phyloP scores from a whole-genome alignment of 108 stramenopile genomes.

The Cyclotella baltica region DNA sequence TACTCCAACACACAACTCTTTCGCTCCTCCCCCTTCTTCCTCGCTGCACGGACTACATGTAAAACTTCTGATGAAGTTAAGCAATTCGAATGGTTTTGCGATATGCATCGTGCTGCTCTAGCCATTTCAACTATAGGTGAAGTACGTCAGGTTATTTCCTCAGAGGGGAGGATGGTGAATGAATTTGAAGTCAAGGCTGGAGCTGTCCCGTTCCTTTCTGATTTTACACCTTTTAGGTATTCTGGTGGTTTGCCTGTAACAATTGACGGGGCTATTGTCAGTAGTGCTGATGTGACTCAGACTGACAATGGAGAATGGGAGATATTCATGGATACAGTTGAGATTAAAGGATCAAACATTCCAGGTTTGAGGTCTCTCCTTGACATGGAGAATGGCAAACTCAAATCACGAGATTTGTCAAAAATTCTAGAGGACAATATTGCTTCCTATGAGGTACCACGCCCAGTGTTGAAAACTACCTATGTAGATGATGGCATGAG shows the following conservation, averaged over 20 bases:
- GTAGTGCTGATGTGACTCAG: constrained; percentile 69
- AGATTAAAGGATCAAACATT: constrained; percentile 86
- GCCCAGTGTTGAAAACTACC: constrained; percentile 70
- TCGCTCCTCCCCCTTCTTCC: constrained; percentile 88
- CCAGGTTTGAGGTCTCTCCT: constrained; percentile 69
- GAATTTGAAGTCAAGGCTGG: constrained; percentile 90
- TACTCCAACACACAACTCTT: constrained; percentile 83
- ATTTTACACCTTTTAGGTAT: constrained; percentile 67
- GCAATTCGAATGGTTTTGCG: constrained; percentile 91
- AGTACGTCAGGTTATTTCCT: constrained; percentile 78
- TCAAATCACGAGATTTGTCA: constrained; percentile 69
- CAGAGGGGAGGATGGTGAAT: constrained; percentile 55
- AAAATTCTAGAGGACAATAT: constrained; percentile 67
- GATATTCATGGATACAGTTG: constrained; percentile 78
- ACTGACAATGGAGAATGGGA: constrained; percentile 56
- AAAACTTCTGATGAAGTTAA: constrained; percentile 63
- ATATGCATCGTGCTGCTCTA: constrained; percentile 86
- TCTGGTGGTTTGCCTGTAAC: constrained; percentile 82
- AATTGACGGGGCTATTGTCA: constrained; percentile 86
- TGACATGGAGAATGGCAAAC: constrained; percentile 58
- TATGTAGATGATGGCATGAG: constrained; percentile 66
- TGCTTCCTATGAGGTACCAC: constrained; percentile 64
- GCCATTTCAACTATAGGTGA: constrained; percentile 79
- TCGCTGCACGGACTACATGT: constrained; percentile 87
- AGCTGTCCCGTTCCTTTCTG: constrained; percentile 77